Evolutionary conservation across 2,329 filamentous ascomycete genomes (phyloP).

Genomic region (Phyllosticta citribraziliensis): DNA sequence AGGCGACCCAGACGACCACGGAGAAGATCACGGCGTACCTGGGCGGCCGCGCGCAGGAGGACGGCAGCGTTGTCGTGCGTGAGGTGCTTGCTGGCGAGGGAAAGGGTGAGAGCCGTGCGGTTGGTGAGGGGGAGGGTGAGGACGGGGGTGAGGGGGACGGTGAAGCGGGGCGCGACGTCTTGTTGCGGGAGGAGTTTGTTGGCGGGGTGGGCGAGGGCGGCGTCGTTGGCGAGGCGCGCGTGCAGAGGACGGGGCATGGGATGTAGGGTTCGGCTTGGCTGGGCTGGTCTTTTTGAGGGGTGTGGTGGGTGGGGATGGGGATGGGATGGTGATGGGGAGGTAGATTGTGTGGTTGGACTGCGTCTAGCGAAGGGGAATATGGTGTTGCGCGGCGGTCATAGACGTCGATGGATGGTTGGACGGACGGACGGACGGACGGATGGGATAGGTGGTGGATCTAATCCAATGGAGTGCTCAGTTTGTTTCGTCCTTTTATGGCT

Average conservation of each 20-base stretch:
- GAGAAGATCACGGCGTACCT: conserved; percentile 21
- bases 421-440: too few relatives aligned
- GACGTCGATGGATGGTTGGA: too few relatives aligned
- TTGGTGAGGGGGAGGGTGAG: not conserved
- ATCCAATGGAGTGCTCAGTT: too few relatives aligned
- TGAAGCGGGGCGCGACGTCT: too few relatives aligned
- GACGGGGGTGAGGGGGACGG: not conserved
- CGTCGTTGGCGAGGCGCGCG: not conserved
- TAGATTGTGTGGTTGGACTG: too few relatives aligned
- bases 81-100: conserved; percentile 13
- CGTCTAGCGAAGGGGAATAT: too few relatives aligned
- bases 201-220: not conserved
- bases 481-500: too few relatives aligned
- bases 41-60: conserved; percentile 20
- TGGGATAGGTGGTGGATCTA: too few relatives aligned
- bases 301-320: too few relatives aligned
- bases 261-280: not conserved
- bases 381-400: too few relatives aligned
- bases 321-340: too few relatives aligned
- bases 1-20: not conserved
- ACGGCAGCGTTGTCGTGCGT: conserved; percentile 24
- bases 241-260: not conserved
- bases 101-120: not conserved
- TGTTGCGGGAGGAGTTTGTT: not conserved
- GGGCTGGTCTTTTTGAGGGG: too few relatives aligned